Conservation (phyloP, 768 basidiomycete species). For the Boletus vinaceobasis region DNA sequence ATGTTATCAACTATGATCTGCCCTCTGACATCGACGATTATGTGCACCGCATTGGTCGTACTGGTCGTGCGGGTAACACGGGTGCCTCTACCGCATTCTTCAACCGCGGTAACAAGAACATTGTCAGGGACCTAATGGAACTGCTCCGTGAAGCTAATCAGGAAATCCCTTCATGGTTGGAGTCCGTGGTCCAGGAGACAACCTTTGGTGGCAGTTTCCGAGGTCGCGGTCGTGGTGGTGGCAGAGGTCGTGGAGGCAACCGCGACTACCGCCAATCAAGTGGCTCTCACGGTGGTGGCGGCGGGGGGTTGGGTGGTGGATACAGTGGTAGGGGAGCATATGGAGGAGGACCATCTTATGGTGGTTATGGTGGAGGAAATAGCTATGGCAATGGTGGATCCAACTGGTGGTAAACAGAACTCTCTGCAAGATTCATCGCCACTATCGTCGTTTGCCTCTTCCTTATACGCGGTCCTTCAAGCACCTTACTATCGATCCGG, state of each 20-base stretch:
- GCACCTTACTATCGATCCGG: conserved; percentile 16
- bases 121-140: conserved; percentile 88
- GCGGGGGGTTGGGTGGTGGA: conserved; percentile 27
- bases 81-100: conserved; percentile 96
- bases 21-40: conserved; percentile 99
- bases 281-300: conserved; percentile 30
- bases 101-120: conserved; percentile 89
- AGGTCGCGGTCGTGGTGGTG: conserved; percentile 53
- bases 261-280: conserved; percentile 34
- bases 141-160: conserved; percentile 95
- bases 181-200: conserved; percentile 78
- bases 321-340: conserved; percentile 41
- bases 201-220: conserved; percentile 60
- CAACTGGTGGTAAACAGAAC: conserved; percentile 48
- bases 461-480: conserved; percentile 10
- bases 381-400: conserved; percentile 32
- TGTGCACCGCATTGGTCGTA: conserved; percentile 97
- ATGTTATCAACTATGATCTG: conserved; percentile 97
- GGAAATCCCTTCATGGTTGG: conserved; percentile 89
- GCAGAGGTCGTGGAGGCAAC: conserved; percentile 36
- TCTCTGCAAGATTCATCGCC: conserved; percentile 7
- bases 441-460: conserved; percentile 8
- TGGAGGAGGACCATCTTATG: conserved; percentile 32
- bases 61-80: conserved; percentile 97
- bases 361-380: conserved; percentile 29